These are phyloP conservation scores for Jackrogersella minutella DNA, from an alignment of 495 filamentous ascomycete genomes.

Conservation along the genomic window DNA sequence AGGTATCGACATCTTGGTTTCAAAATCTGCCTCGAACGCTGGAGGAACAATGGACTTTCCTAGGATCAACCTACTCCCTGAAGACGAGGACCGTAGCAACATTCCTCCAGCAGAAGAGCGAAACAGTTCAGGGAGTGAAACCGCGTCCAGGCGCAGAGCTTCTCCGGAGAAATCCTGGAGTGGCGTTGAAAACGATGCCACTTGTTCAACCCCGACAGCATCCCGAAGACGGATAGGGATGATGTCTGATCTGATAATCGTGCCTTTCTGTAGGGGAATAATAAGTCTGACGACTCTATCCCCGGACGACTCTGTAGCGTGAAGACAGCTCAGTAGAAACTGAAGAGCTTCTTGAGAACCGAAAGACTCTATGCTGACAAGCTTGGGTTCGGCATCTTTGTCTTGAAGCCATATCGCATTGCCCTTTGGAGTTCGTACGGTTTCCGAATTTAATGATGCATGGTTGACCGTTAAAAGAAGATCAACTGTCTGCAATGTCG, in stretches of 20 bases:
- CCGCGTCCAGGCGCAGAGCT: conserved; percentile 2
- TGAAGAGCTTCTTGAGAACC: conserved; percentile 26
- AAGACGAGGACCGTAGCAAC: conserved; percentile 10
- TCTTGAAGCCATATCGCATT: background rate
- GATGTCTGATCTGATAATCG: conserved; percentile 38
- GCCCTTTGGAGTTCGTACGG: background rate
- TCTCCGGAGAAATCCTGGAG: conserved; percentile 27
- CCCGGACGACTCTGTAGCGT: conserved; percentile 5
- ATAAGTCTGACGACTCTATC: conserved; percentile 31
- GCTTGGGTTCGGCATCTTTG: background rate
- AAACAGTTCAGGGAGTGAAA: conserved; percentile 30
- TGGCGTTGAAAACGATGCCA: conserved; percentile 29
- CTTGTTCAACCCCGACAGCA: conserved; percentile 26
- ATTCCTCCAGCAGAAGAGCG: conserved; percentile 34
- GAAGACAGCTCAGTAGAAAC: conserved; percentile 35
- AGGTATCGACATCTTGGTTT: conserved; percentile 37
- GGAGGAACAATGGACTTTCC: background rate
- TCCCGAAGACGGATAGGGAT: conserved; percentile 38
- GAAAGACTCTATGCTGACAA: conserved; percentile 11
- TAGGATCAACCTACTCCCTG: background rate
- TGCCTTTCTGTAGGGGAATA: conserved; percentile 28
- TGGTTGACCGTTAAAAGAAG: conserved; percentile 3
- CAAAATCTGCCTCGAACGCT: conserved; percentile 34
- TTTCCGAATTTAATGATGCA: background rate
- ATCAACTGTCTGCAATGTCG: conserved; percentile 9